phyloP scores from a whole-genome alignment of 75 land plant genomes.

The Selaginella moellendorffii region DNA sequence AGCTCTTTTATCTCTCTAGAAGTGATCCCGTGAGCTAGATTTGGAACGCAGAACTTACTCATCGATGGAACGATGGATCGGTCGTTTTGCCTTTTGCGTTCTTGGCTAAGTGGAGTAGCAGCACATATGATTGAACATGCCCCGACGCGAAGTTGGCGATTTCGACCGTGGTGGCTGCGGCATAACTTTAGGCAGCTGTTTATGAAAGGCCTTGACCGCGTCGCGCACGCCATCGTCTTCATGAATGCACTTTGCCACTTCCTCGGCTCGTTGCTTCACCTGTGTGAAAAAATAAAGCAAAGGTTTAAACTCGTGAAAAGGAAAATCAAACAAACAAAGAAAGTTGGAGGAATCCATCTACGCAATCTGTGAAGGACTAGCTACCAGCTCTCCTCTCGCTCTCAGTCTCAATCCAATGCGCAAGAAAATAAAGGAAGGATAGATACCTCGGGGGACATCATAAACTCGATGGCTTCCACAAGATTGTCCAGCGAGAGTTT shows the following conservation, averaged over 20 bases:
- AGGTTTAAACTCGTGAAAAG: too few relatives aligned
- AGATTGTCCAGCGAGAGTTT: slow-evolving; percentile 66
- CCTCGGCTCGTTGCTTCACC: neutral
- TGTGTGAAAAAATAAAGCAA: too few relatives aligned
- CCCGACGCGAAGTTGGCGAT: neutral
- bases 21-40: too few relatives aligned
- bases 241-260: slow-evolving; percentile 1
- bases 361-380: too few relatives aligned
- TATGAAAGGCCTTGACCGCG: slow-evolving; percentile 9
- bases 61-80: too few relatives aligned
- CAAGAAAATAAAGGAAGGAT: neutral
- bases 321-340: too few relatives aligned
- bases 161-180: neutral
- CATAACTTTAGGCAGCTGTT: slow-evolving; percentile 1
- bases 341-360: too few relatives aligned
- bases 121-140: neutral
- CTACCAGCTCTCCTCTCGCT: neutral
- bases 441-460: slow-evolving; percentile 67
- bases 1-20: too few relatives aligned
- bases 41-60: too few relatives aligned
- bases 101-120: too few relatives aligned
- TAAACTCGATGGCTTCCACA: slow-evolving; percentile 59
- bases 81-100: too few relatives aligned
- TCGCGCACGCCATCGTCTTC: slow-evolving; percentile 5
- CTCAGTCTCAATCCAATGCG: neutral